Percentiles rank a stretch among this genome's conserved stretches.
Evolutionary conservation across 129 eudicot genomes (phyloP).

Genomic region (Chrysanthemum makinoi): DNA sequence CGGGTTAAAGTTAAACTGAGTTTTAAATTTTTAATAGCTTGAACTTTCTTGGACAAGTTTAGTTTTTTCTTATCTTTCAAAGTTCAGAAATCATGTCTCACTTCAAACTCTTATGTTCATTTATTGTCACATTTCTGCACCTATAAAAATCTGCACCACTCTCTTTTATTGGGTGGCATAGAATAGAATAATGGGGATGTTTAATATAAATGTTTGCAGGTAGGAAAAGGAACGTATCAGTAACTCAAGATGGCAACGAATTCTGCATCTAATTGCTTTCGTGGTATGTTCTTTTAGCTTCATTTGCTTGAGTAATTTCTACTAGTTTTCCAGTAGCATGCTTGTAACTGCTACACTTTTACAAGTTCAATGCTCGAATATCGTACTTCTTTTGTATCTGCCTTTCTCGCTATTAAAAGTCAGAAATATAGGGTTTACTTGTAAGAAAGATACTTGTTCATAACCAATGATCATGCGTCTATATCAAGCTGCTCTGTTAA

Average conservation of each 20-base stretch:
- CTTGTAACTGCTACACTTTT: not conserved
- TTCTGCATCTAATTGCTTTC: slow-evolving; percentile 7
- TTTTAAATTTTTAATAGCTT: not conserved
- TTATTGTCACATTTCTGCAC: not conserved
- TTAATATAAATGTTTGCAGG: slow-evolving; percentile 20
- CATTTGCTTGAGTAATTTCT: slow-evolving; percentile 9
- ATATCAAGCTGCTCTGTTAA: no score
- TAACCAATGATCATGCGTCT: no score
- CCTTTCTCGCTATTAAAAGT: no score
- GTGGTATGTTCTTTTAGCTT: slow-evolving; percentile 21
- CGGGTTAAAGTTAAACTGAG: no score
- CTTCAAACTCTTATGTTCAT: not conserved
- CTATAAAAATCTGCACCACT: not conserved
- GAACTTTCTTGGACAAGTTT: not conserved
- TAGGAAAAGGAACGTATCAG: slow-evolving; percentile 10
- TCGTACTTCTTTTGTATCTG: no score
- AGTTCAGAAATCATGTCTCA: not conserved
- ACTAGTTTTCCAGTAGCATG: slow-evolving; percentile 1
- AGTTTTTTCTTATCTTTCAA: not conserved
- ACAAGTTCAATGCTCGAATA: no score
- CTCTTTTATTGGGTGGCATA: slow-evolving; percentile 10
- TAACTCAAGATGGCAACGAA: slow-evolving; percentile 29
- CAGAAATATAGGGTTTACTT: no score
- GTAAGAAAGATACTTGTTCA: no score
- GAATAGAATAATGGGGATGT: not conserved